Percentiles rank a stretch among this genome's conserved stretches.
Conservation (phyloP, 441 rosid genomes). For the Pelargonium australe region DNA sequence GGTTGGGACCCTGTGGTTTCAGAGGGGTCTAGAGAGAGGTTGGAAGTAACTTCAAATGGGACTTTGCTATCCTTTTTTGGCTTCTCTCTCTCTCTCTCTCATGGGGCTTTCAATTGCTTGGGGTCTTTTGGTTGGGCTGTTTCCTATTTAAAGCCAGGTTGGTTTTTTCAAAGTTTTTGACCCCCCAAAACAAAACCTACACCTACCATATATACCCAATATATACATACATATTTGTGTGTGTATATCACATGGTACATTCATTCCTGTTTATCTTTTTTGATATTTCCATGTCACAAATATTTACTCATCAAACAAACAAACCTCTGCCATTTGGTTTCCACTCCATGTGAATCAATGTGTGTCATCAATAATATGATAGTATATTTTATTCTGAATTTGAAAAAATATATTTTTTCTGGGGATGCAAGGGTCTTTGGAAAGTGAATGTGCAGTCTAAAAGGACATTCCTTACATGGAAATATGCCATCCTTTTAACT, state of each 20-base stretch:
- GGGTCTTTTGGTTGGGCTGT: constrained; percentile 24
- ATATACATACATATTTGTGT: neutral
- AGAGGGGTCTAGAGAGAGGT: neutral
- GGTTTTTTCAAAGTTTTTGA: neutral
- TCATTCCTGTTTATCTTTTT: neutral
- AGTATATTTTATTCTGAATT: too few relatives aligned
- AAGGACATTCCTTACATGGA: constrained; percentile 32
- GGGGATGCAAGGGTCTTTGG: neutral
- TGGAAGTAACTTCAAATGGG: constrained; percentile 19
- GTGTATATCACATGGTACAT: neutral
- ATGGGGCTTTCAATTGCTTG: constrained; percentile 12
- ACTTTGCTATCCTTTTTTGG: too few relatives aligned
- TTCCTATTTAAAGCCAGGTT: constrained; percentile 22
- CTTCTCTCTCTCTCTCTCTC: neutral
- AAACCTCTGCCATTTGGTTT: constrained; percentile 5
- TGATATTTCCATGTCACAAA: neutral
- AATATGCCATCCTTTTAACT: constrained; percentile 27
- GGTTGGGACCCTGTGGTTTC: constrained; percentile 23
- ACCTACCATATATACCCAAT: neutral
- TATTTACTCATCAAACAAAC: constrained; percentile 3
- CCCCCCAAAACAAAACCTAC: neutral
- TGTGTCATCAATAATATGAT: neutral
- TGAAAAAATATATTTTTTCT: neutral
- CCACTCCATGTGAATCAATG: neutral
- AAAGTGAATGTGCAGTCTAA: too few relatives aligned